Conservation (phyloP, 2,329 filamentous ascomycete species). For the Xenosphaeropsis pyriputrescens region DNA sequence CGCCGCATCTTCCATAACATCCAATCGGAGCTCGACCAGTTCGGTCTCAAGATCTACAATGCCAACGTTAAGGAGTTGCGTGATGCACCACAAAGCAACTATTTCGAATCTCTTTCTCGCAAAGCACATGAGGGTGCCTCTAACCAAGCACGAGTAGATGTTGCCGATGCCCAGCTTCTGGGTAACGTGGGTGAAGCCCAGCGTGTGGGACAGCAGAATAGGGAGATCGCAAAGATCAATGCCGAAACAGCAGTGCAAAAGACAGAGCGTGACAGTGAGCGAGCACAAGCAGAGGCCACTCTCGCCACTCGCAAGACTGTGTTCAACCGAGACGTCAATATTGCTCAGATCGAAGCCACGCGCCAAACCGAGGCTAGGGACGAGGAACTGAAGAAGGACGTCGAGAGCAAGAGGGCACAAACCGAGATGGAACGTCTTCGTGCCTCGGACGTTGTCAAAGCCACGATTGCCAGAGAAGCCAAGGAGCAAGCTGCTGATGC, state of each 20-base stretch:
- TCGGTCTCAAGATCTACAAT: conserved; percentile 60
- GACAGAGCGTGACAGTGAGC: conserved; percentile 72
- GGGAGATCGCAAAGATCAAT: conserved; percentile 78
- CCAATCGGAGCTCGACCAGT: conserved; percentile 65
- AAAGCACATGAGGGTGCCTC: conserved; percentile 78
- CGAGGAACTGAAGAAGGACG: conserved; percentile 65
- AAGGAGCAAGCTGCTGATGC: conserved; percentile 55
- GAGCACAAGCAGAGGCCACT: conserved; percentile 62
- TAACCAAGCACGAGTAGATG: conserved; percentile 61
- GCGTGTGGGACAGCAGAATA: conserved; percentile 66
- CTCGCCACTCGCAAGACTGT: conserved; percentile 59
- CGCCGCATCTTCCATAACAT: conserved; percentile 61
- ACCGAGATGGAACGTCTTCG: conserved; percentile 72
- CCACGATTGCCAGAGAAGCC: conserved; percentile 52
- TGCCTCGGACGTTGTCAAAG: conserved; percentile 65
- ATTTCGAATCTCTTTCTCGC: conserved; percentile 67
- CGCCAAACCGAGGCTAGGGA: conserved; percentile 63
- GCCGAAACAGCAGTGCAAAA: conserved; percentile 74
- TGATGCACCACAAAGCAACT: conserved; percentile 67
- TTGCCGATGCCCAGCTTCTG: conserved; percentile 45
- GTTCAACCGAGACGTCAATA: conserved; percentile 59
- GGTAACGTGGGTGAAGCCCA: conserved; percentile 67
- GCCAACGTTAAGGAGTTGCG: conserved; percentile 77
- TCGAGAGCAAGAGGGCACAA: conserved; percentile 62
- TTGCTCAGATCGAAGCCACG: conserved; percentile 59